phyloP scores from a whole-genome alignment of 2,329 filamentous ascomycete species.

The Trichoderma sp. region DNA sequence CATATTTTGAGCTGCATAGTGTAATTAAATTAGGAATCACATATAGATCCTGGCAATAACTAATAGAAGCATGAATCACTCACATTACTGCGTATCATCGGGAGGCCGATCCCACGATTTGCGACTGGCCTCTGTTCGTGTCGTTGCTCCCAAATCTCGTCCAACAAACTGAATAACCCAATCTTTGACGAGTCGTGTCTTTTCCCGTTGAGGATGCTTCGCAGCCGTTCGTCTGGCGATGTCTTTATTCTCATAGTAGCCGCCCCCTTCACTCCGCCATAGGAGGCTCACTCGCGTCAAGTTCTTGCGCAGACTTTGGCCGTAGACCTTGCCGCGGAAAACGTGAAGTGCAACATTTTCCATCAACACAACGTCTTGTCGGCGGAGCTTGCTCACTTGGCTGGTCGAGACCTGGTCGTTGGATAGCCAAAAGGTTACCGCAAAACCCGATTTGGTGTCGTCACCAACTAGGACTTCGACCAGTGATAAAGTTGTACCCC shows the following conservation, averaged over 20 bases:
- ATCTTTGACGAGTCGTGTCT: slow-evolving; percentile 65
- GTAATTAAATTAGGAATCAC: background rate
- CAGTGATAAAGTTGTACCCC: slow-evolving; percentile 61
- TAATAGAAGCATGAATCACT: background rate
- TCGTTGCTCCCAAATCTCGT: slow-evolving; percentile 28
- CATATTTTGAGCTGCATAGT: background rate
- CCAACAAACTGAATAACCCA: slow-evolving; percentile 75
- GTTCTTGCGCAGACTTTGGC: slow-evolving; percentile 72
- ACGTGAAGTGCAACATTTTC: slow-evolving; percentile 75
- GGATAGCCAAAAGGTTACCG: slow-evolving; percentile 78
- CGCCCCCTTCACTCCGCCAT: slow-evolving; percentile 50
- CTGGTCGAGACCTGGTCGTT: slow-evolving; percentile 29
- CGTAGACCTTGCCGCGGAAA: slow-evolving; percentile 77
- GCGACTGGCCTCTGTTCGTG: slow-evolving; percentile 19
- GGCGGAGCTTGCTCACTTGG: slow-evolving; percentile 49
- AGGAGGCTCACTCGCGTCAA: slow-evolving; percentile 69
- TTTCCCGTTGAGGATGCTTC: slow-evolving; percentile 55
- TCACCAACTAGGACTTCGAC: slow-evolving; percentile 81
- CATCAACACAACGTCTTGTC: slow-evolving; percentile 75
- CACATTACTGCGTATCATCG: slow-evolving; percentile 39
- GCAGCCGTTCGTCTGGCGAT: slow-evolving; percentile 36
- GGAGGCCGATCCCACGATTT: slow-evolving; percentile 42
- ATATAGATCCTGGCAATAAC: background rate
- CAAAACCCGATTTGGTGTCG: slow-evolving; percentile 78
- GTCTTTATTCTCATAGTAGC: slow-evolving; percentile 55